Evolutionary conservation across 495 filamentous ascomycete genomes (phyloP), one percentile per base, ranked within the genome.

Genomic region (Penicillium fimorum): DNA sequence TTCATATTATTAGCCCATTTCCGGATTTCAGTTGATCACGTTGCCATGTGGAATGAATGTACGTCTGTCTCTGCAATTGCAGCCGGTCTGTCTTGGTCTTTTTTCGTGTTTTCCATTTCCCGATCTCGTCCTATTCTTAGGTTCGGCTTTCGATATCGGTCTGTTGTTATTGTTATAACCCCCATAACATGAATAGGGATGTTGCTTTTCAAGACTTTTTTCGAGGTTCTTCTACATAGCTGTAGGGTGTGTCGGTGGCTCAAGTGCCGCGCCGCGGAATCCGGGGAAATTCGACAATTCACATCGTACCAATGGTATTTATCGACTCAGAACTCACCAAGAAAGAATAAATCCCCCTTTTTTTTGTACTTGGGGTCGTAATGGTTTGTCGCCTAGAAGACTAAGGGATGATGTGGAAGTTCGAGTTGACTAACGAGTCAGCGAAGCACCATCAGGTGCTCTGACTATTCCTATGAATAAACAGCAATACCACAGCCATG

Each of bases 31-130:
- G 42, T 49, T 46, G 55, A 44, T 63, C 44, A 56, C 52, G 62
- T 60, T 65, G 59, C 53, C 57, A 65, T 58, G 62, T 64, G 64
- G 53, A 61, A 64, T 56, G 65, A 63, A 53, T 61, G 57, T 63
- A 65, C 48, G 57, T 60, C 30, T 49, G 53, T 62, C 50, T 57
- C 27, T 59, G 53, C 54, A 22, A 51, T 62, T 57, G 49, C 55
- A 62, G 60, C 60, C 48, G 56, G 60, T 62, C 52, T 58, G 50
- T 61, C 46, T 53, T 48, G 25, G 46, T 32, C 43, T 37, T 29
- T 53, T 29, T 37, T 8, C 25, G 33, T 37, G 13, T 20, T 24
- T 18, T 37, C 37, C 25, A 13, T 33, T 40, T 30, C 40, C 27
- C 17, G 12, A n/a, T 40, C 4, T 47, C 8, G 52, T 50, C 27